phyloP scores from a whole-genome alignment of 164 flowering plant genomes.

The Umbellularia californica region DNA sequence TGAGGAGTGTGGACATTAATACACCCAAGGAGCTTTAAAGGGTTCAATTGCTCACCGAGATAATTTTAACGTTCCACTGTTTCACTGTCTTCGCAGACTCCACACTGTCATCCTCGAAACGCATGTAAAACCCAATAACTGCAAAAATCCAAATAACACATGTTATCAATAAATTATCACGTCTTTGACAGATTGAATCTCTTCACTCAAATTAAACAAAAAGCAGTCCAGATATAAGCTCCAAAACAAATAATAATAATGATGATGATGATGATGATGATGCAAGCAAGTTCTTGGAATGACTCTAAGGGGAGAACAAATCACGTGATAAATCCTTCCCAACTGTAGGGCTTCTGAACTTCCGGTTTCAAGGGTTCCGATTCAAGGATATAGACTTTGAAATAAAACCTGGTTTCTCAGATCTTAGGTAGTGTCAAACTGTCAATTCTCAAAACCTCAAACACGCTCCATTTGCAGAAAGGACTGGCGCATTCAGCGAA shows the following conservation, averaged over 20 bases:
- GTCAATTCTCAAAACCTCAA: background rate
- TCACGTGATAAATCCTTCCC: background rate
- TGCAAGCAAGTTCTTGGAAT: background rate
- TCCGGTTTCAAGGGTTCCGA: background rate
- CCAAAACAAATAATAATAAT: no score
- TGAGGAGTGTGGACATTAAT: background rate
- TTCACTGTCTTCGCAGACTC: slow-evolving; percentile 96
- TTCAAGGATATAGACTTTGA: background rate
- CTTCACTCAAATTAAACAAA: background rate
- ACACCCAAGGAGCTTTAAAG: slow-evolving; percentile 3
- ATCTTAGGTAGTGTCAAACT: no score
- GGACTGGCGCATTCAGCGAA: background rate
- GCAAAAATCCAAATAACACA: slow-evolving; percentile 18
- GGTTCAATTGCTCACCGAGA: slow-evolving; percentile 56
- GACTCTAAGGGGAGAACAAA: background rate
- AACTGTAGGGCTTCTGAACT: background rate
- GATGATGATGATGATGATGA: no score
- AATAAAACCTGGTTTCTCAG: background rate
- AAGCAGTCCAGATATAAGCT: background rate
- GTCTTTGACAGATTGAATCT: background rate
- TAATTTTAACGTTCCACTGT: slow-evolving; percentile 99
- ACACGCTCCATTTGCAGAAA: background rate
- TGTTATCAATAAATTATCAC: background rate
- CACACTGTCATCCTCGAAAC: slow-evolving; percentile 97
- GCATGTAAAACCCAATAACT: slow-evolving; percentile 96